Conservation (phyloP, 345 rosid genomes). For the Passiflora organensis region DNA sequence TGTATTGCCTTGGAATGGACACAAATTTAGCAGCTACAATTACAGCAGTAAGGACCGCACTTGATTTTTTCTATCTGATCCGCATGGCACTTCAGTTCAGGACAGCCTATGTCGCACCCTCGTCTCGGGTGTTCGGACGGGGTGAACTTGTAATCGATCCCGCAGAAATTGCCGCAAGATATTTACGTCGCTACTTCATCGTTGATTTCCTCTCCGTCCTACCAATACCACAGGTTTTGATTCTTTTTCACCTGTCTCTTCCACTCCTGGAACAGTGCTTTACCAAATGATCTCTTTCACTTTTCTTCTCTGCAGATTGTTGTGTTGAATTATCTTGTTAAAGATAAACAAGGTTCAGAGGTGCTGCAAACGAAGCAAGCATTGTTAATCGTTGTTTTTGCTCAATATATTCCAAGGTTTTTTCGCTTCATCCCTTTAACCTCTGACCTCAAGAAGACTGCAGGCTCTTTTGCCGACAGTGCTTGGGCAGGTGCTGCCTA, state of each 20-base stretch:
- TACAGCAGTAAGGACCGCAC: constrained; percentile 46
- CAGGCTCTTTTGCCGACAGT: constrained; percentile 79
- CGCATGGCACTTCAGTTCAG: constrained; percentile 78
- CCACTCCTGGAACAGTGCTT: no score
- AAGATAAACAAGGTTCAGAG: constrained; percentile 45
- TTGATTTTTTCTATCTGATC: constrained; percentile 58
- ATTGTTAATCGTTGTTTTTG: constrained; percentile 47
- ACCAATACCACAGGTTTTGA: constrained; percentile 75
- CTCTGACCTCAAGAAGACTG: constrained; percentile 77
- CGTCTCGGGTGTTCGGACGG: constrained; percentile 87
- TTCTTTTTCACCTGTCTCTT: no score
- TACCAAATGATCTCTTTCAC: no score
- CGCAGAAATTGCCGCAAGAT: constrained; percentile 63
- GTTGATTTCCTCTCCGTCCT: constrained; percentile 70
- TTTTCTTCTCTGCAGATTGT: constrained; percentile 43
- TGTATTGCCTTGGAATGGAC: constrained; percentile 59
- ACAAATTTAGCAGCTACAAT: constrained; percentile 50
- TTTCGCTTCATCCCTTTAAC: constrained; percentile 63
- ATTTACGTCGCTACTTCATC: constrained; percentile 58
- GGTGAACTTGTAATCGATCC: constrained; percentile 93
- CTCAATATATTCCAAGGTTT: constrained; percentile 77
- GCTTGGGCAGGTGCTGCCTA: constrained; percentile 84
- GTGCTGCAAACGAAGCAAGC: constrained; percentile 58
- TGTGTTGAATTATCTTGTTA: constrained; percentile 60
- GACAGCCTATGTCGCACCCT: constrained; percentile 80